phyloP scores from a whole-genome alignment of 1,284 basidiomycete genomes.

The Coniferiporia weirii region DNA sequence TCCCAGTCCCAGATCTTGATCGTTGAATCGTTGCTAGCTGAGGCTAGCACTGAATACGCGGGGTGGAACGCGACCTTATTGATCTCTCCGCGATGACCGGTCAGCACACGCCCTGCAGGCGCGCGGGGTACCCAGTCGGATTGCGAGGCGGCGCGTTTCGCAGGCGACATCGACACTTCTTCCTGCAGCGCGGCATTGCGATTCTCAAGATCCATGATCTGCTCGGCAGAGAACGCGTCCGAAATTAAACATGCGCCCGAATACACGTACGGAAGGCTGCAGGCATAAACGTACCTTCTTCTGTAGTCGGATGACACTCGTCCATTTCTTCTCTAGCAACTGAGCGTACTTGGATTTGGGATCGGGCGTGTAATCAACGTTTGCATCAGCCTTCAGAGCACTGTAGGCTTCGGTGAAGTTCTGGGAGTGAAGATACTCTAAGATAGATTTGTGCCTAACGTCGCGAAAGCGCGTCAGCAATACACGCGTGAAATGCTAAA shows the following conservation, averaged over 20 bases:
- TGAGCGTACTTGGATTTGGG: slow-evolving; percentile 59
- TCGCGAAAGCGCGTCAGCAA: not conserved
- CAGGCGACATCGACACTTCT: slow-evolving; percentile 43
- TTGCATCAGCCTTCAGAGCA: slow-evolving; percentile 40
- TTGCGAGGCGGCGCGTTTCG: slow-evolving; percentile 29
- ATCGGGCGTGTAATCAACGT: slow-evolving; percentile 54
- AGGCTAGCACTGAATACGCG: slow-evolving; percentile 59
- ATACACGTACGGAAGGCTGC: not conserved
- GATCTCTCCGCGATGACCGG: slow-evolving; percentile 60
- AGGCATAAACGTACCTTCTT: slow-evolving; percentile 56
- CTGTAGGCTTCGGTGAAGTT: slow-evolving; percentile 44
- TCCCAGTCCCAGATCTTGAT: slow-evolving; percentile 85
- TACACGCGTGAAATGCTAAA: slow-evolving; percentile 20
- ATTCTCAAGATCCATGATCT: slow-evolving; percentile 74
- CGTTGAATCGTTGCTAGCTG: slow-evolving; percentile 66
- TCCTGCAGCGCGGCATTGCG: slow-evolving; percentile 62
- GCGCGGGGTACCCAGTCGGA: slow-evolving; percentile 66
- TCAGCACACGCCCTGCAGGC: slow-evolving; percentile 56
- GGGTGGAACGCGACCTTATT: slow-evolving; percentile 72
- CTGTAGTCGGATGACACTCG: slow-evolving; percentile 72
- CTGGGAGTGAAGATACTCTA: slow-evolving; percentile 51
- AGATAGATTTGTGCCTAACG: slow-evolving; percentile 52
- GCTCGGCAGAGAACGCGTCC: slow-evolving; percentile 6
- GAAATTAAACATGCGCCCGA: slow-evolving; percentile 3
- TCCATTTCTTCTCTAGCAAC: slow-evolving; percentile 80